Evolutionary conservation across 306 rosid species (phyloP).

Genomic region (Sicyos edulis): DNA sequence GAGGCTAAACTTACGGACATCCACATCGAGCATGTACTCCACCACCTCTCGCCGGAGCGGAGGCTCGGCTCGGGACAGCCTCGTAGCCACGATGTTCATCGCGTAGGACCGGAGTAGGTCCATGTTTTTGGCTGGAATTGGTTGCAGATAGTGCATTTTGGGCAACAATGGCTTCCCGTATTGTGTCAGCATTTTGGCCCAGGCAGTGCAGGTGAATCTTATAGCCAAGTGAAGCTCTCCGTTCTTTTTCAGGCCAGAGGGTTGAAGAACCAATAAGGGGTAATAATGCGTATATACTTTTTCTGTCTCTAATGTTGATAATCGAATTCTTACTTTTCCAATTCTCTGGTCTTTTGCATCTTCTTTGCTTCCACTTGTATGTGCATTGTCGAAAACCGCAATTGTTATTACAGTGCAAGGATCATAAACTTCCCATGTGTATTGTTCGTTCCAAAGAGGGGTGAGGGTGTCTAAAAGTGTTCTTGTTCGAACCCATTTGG

Average conservation of each 20-base stretch:
- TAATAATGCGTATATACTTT: conserved; percentile 77
- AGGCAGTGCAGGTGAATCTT: conserved; percentile 79
- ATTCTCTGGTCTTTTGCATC: conserved; percentile 62
- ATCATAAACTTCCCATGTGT: conserved; percentile 86
- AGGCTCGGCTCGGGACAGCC: conserved; percentile 70
- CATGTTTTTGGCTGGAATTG: conserved; percentile 56
- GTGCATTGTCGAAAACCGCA: conserved; percentile 74
- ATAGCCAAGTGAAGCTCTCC: conserved; percentile 93
- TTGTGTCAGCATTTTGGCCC: conserved; percentile 75
- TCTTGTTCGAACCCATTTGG: conserved; percentile 87
- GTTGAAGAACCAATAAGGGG: conserved; percentile 67
- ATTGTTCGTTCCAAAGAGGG: conserved; percentile 97
- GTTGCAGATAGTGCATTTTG: conserved; percentile 83
- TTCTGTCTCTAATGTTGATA: conserved; percentile 79
- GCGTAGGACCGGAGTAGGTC: conserved; percentile 88
- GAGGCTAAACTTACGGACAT: conserved; percentile 75
- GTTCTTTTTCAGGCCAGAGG: conserved; percentile 64
- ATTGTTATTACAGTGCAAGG: conserved; percentile 84
- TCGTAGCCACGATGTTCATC: conserved; percentile 68
- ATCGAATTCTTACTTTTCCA: conserved; percentile 84
- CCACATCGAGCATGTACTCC: conserved; percentile 90
- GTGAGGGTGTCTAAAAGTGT: conserved; percentile 63
- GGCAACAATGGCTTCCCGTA: conserved; percentile 84
- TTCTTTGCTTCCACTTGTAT: conserved; percentile 50
- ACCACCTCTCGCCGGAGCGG: conserved; percentile 81